Evolutionary conservation across 2,329 filamentous ascomycete species (phyloP).

Genomic region (Dothiorella sarmentorum): DNA sequence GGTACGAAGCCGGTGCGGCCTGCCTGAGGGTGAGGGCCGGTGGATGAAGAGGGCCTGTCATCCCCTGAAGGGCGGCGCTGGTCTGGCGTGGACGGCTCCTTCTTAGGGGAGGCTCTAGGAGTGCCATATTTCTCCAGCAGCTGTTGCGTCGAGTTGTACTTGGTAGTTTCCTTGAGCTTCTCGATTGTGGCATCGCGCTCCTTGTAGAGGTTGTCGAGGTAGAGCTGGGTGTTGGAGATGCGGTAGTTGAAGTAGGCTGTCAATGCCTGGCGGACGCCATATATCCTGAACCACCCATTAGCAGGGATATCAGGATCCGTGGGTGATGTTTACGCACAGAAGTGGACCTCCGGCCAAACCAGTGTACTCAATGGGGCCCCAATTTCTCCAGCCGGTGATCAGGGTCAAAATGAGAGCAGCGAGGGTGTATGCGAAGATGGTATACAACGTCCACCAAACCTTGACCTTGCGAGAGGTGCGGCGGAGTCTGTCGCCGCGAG

Average conservation of each 20-base stretch:
- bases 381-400: conserved; percentile 78
- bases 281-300: conserved; percentile 62
- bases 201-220: conserved; percentile 70
- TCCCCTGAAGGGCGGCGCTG: conserved; percentile 31
- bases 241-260: conserved; percentile 77
- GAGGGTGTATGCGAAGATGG: conserved; percentile 84
- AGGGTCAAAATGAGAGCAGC: conserved; percentile 77
- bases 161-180: conserved; percentile 90
- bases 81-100: conserved; percentile 33
- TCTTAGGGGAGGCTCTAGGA: conserved; percentile 44
- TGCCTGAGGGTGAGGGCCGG: background rate
- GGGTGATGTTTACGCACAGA: conserved; percentile 51
- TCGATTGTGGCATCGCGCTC: conserved; percentile 86
- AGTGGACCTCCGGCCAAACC: conserved; percentile 75
- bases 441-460: conserved; percentile 86
- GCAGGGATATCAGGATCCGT: background rate
- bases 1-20: conserved; percentile 55
- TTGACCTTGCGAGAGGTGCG: conserved; percentile 72
- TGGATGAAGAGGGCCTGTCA: conserved; percentile 1
- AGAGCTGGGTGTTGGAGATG: conserved; percentile 63
- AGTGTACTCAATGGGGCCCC: conserved; percentile 73
- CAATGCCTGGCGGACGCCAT: conserved; percentile 63
- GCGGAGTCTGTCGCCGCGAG: conserved; percentile 69
- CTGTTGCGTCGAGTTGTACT: conserved; percentile 91
- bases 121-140: conserved; percentile 89